phyloP scores from a whole-genome alignment of 441 rosid genomes.

The Brassica hybrid region DNA sequence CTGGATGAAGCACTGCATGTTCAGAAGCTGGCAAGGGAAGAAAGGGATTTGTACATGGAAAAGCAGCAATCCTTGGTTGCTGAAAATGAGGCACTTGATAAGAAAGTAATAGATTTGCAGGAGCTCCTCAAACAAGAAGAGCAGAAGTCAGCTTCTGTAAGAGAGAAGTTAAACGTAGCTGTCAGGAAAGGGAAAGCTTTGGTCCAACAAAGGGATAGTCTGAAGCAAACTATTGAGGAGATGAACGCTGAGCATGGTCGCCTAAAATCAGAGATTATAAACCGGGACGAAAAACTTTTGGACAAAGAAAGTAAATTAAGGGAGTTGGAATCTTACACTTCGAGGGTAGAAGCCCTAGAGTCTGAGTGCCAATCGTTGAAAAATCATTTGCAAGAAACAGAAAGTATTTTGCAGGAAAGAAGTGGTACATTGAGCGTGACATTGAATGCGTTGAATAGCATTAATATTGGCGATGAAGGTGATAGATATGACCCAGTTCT shows the following conservation, averaged over 20 bases:
- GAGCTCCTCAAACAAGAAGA: conserved; percentile 80
- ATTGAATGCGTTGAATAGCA: conserved; percentile 57
- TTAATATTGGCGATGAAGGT: conserved; percentile 71
- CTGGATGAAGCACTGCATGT: conserved; percentile 71
- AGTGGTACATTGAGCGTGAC: conserved; percentile 57
- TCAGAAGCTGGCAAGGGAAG: conserved; percentile 66
- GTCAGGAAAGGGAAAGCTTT: conserved; percentile 97
- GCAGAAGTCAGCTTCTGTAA: conserved; percentile 79
- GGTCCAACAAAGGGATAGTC: conserved; percentile 90
- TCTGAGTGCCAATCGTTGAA: conserved; percentile 68
- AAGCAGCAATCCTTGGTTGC: conserved; percentile 64
- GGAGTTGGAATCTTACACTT: conserved; percentile 61
- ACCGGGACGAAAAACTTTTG: conserved; percentile 56
- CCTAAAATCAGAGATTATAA: conserved; percentile 72
- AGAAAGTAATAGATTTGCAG: conserved; percentile 67
- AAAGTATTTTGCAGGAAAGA: conserved; percentile 66
- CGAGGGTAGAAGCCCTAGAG: conserved; percentile 65
- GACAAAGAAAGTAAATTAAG: conserved; percentile 67
- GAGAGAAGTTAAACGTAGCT: conserved; percentile 94
- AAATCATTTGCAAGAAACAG: conserved; percentile 70
- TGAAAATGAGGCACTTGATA: conserved; percentile 71
- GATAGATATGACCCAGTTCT: conserved; percentile 59
- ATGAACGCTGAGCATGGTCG: conserved; percentile 65
- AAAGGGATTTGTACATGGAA: conserved; percentile 69
- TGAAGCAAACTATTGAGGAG: conserved; percentile 84